phyloP scores from a whole-genome alignment of 805 yeast genomes.

The Candida ovalis region DNA sequence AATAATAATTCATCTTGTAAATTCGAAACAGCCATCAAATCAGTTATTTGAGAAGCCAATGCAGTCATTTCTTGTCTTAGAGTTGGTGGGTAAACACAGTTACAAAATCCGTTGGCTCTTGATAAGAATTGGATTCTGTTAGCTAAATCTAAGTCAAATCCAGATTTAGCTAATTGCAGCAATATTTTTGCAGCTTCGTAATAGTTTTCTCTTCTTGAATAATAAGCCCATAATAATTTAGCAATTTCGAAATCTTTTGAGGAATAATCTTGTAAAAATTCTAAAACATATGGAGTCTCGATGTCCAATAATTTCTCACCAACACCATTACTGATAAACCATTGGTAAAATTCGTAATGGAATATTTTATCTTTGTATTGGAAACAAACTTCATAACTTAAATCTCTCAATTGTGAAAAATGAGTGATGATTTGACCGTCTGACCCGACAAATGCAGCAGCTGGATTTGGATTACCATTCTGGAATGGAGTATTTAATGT shows the following conservation, averaged over 20 bases:
- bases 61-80: slow-evolving; percentile 73
- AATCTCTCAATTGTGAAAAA: slow-evolving; percentile 58
- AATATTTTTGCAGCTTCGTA: slow-evolving; percentile 82
- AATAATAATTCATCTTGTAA: slow-evolving; percentile 67
- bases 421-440: slow-evolving; percentile 41
- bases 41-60: slow-evolving; percentile 66
- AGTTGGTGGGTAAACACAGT: slow-evolving; percentile 74
- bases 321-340: slow-evolving; percentile 78
- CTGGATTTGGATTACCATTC: slow-evolving; percentile 7
- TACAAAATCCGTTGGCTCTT: slow-evolving; percentile 89
- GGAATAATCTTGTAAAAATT: slow-evolving; percentile 69
- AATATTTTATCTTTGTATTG: slow-evolving; percentile 76
- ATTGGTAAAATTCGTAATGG: slow-evolving; percentile 88
- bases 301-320: slow-evolving; percentile 75
- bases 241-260: slow-evolving; percentile 66
- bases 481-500: slow-evolving; percentile 13
- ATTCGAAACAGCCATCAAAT: slow-evolving; percentile 80
- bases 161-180: slow-evolving; percentile 69
- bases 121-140: slow-evolving; percentile 85
- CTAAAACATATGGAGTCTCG: slow-evolving; percentile 75
- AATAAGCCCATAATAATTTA: slow-evolving; percentile 82
- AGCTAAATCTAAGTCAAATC: slow-evolving; percentile 60
- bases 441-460: slow-evolving; percentile 24
- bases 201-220: slow-evolving; percentile 75
- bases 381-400: slow-evolving; percentile 71